A percentile compares a stretch with the other conserved stretches of the same genome.
phyloP scores from a whole-genome alignment of 2,329 filamentous ascomycete species.

The Penicillium capsulatum region DNA sequence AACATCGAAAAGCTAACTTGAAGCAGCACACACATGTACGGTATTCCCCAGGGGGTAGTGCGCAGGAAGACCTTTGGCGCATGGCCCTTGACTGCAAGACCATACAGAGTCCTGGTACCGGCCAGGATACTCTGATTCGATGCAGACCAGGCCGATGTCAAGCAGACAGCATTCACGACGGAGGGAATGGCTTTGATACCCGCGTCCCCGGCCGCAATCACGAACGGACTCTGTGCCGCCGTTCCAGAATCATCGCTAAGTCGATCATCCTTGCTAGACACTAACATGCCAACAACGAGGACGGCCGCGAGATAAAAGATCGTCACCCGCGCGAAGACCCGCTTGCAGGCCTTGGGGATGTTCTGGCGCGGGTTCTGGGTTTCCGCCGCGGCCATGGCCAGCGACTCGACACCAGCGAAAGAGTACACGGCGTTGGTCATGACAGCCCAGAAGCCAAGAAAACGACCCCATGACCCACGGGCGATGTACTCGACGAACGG shows the following conservation, averaged over 20 bases:
- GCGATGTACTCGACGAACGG: slow-evolving; percentile 64
- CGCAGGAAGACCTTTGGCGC: slow-evolving; percentile 50
- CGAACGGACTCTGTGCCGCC: slow-evolving; percentile 53
- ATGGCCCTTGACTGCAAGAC: slow-evolving; percentile 46
- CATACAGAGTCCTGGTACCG: slow-evolving; percentile 51
- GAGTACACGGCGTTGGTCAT: slow-evolving; percentile 42
- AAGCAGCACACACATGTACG: slow-evolving; percentile 41
- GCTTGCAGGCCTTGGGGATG: slow-evolving; percentile 53
- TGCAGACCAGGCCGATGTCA: slow-evolving; percentile 67
- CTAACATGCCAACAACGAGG: slow-evolving; percentile 56
- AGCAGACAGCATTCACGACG: slow-evolving; percentile 71
- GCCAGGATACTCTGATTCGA: slow-evolving; percentile 63
- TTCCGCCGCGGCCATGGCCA: slow-evolving; percentile 55
- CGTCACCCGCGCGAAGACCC: slow-evolving; percentile 53
- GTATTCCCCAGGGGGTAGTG: slow-evolving; percentile 37
- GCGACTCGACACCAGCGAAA: slow-evolving; percentile 44
- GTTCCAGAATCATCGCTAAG: slow-evolving; percentile 23
- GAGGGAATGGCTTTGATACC: slow-evolving; percentile 64
- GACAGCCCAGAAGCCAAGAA: slow-evolving; percentile 57
- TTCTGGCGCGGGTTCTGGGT: slow-evolving; percentile 50
- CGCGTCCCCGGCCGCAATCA: slow-evolving; percentile 66
- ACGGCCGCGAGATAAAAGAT: slow-evolving; percentile 57
- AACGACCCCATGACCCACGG: slow-evolving; percentile 55
- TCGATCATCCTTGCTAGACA: slow-evolving; percentile 50
- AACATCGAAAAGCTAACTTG: slow-evolving; percentile 43